Evolutionary conservation across 495 filamentous ascomycete genomes (phyloP).

Genomic region (Extremus antarcticus): DNA sequence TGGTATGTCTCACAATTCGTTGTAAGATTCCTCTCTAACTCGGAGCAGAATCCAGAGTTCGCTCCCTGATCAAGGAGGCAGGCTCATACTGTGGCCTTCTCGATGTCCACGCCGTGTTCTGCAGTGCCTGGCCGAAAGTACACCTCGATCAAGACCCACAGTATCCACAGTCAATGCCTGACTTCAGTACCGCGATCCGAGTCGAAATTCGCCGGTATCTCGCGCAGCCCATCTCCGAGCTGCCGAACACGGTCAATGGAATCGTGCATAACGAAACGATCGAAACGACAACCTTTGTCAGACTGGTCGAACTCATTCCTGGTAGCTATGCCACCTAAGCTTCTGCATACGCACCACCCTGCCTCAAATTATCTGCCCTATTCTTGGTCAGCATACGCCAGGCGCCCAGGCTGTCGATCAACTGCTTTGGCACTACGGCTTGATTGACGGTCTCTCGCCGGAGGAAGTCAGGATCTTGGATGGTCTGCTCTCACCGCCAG

Average conservation of each 20-base stretch:
- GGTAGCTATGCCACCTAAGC: not conserved
- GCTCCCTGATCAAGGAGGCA: not conserved
- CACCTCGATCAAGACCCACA: too few species aligned
- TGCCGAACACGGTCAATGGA: not conserved
- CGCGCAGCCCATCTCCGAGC: not conserved
- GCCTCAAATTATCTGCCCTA: not conserved
- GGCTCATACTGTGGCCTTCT: not conserved
- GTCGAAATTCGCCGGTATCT: not conserved
- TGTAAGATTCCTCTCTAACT: not conserved
- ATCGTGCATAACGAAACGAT: too few species aligned
- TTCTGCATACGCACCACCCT: not conserved
- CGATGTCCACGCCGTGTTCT: not conserved
- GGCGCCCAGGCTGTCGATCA: not conserved
- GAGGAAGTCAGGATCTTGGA: not conserved
- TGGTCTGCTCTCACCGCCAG: not conserved
- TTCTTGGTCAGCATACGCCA: not conserved
- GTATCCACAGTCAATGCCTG: not conserved
- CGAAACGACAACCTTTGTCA: not conserved
- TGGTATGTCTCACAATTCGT: not conserved
- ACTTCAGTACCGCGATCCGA: not conserved
- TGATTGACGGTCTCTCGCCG: not conserved
- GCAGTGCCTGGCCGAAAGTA: too few species aligned
- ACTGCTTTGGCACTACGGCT: not conserved
- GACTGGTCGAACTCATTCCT: not conserved
- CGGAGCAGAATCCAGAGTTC: not conserved